Evolutionary conservation across 2,329 filamentous ascomycete species (phyloP).

Genomic region (Aureobasidium subglaciale): DNA sequence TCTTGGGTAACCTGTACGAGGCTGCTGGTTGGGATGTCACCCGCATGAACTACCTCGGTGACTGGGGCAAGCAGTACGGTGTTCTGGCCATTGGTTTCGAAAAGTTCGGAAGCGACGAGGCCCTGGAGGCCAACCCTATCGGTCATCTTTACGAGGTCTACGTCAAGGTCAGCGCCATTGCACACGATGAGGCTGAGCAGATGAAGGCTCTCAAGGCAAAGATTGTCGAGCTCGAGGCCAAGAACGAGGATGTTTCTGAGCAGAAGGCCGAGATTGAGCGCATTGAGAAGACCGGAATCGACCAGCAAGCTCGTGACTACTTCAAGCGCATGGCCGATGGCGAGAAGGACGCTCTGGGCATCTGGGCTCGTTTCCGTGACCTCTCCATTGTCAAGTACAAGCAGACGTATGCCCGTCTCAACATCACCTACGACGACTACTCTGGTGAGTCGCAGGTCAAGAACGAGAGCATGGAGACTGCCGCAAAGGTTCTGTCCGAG

Average conservation of each 20-base stretch:
- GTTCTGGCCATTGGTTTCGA: constrained; percentile 68
- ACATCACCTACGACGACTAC: constrained; percentile 60
- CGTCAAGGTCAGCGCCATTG: constrained; percentile 62
- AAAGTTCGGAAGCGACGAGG: constrained; percentile 66
- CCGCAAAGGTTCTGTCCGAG: constrained; percentile 52
- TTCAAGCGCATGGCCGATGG: constrained; percentile 64
- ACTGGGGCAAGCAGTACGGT: constrained; percentile 71
- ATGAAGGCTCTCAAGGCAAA: constrained; percentile 46
- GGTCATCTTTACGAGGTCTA: constrained; percentile 79
- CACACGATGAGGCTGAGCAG: constrained; percentile 57
- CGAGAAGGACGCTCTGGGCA: constrained; percentile 49
- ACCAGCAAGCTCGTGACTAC: constrained; percentile 67
- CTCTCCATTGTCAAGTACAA: constrained; percentile 59
- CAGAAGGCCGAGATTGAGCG: constrained; percentile 44
- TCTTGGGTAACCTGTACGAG: constrained; percentile 62
- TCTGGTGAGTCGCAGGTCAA: constrained; percentile 63
- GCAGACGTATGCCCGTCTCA: constrained; percentile 56
- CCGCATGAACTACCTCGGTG: constrained; percentile 68
- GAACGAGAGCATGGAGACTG: constrained; percentile 54
- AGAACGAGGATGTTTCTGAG: constrained; percentile 41
- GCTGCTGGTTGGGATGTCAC: constrained; percentile 63
- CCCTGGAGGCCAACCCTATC: constrained; percentile 65
- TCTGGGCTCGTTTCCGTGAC: constrained; percentile 59
- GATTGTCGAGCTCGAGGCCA: constrained; percentile 36
- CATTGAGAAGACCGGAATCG: constrained; percentile 50